A percentile compares a stretch with the other conserved stretches of the same genome.
Conservation (phyloP, 2,329 filamentous ascomycete genomes). For the Ploettnerulaceae sp. region DNA sequence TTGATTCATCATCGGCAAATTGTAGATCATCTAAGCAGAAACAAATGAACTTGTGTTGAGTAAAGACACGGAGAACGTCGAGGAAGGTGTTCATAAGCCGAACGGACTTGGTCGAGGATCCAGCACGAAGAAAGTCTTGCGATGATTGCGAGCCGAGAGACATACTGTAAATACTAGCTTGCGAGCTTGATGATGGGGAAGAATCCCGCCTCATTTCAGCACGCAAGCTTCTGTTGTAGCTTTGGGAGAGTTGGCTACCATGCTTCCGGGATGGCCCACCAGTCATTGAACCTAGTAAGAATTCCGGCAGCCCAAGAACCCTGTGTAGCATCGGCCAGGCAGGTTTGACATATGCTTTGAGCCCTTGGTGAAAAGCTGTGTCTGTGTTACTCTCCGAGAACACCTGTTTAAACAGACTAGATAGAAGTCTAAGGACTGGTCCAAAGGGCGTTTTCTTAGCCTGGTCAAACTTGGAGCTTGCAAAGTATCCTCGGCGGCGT, state of each 20-base stretch:
- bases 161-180: slow-evolving; percentile 25
- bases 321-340: slow-evolving; percentile 61
- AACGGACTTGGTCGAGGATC: slow-evolving; percentile 57
- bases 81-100: slow-evolving; percentile 84
- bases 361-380: slow-evolving; percentile 55
- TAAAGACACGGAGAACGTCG: slow-evolving; percentile 77
- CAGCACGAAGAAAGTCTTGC: slow-evolving; percentile 55
- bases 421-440: slow-evolving; percentile 58
- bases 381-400: slow-evolving; percentile 63
- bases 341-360: slow-evolving; percentile 59
- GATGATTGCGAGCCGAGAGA: slow-evolving; percentile 45
- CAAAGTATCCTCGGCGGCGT: slow-evolving; percentile 57
- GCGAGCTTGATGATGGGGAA: slow-evolving; percentile 28
- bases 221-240: slow-evolving; percentile 30
- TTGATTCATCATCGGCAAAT: slow-evolving; percentile 81
- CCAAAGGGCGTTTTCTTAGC: slow-evolving; percentile 57
- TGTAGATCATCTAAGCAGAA: slow-evolving; percentile 87
- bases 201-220: slow-evolving; percentile 29
- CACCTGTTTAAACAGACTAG: slow-evolving; percentile 62
- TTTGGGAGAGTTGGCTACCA: slow-evolving; percentile 20
- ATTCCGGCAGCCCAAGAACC: slow-evolving; percentile 62
- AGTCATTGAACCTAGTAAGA: slow-evolving; percentile 48
- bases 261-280: slow-evolving; percentile 12
- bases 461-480: slow-evolving; percentile 62
- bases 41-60: slow-evolving; percentile 79